Base-by-base conservation (phyloP, 108 stramenopile species). In the Stephanodiscus minutulus region DNA sequence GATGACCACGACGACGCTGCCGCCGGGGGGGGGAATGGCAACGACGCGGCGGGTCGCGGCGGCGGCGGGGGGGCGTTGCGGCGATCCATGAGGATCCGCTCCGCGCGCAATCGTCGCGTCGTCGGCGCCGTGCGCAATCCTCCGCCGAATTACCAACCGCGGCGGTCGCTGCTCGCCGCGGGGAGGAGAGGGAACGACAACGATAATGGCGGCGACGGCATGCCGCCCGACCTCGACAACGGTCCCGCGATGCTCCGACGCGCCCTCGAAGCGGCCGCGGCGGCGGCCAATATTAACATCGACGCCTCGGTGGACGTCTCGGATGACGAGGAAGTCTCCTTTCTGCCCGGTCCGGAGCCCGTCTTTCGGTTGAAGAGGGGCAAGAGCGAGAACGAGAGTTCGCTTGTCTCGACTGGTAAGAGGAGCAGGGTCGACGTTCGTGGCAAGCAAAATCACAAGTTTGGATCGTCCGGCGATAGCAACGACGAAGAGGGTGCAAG, bases 281-380 rank as follows among this genome's bases (percentile, higher is more conserved):
- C 68, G 7, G 20, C 20, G 21, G 69, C 22, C 17, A 39, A 76
- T 33, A 62, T 61, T 27, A 56, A 56, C 28, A 35, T 18, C 29
- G 57, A 58, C 49, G 74, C 70, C 33, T 70, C 74, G 57, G 57
- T 58, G 27, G 57, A 58, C 27, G 64, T 53, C 13, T 64, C 70
- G 37, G 74, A 76, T 10, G 74, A 76, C 37, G 70, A 64, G 20
- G 70, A 44, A 7, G 74, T 20, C 6, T 22, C 60, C 24, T 70
- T 65, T 29, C 31, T 44, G 41, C 69, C 73, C 6, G 68, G 61
- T 12, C 61, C 73, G 10, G 33, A 64, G 18, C 61, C 73, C 18
- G 73, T 64, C 5, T 69, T 64, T 64, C 69, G 70, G 8, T 33
- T 47, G 63, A 50, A 53, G 49, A 64, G 64, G 62, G 63, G 61